Conservation (phyloP, 495 filamentous ascomycete genomes). For the Xylaria scruposa region DNA sequence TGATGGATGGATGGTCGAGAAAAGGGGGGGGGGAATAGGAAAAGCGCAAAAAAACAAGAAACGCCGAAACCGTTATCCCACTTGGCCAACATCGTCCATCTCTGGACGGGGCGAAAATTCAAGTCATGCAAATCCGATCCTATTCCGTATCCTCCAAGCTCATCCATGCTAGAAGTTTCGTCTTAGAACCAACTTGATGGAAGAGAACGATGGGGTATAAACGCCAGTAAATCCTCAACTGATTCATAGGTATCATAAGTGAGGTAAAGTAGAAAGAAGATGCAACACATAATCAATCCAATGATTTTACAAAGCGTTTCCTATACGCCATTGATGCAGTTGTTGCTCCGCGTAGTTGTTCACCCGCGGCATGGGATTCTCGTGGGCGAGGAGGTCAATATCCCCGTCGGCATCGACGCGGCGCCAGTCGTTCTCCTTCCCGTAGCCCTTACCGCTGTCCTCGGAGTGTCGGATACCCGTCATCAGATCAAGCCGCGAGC, state of each 20-base stretch:
- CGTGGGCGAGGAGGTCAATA: neutral
- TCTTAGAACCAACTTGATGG: neutral
- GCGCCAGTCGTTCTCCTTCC: slow-evolving; percentile 20
- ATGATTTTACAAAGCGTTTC: slow-evolving; percentile 20
- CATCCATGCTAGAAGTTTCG: neutral
- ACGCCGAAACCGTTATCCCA: neutral
- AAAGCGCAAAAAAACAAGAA: slow-evolving; percentile 3
- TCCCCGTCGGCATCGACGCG: slow-evolving; percentile 17
- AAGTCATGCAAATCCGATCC: neutral
- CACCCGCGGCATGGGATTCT: neutral
- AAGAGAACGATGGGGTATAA: neutral
- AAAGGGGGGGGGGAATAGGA: neutral
- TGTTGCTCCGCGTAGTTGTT: neutral
- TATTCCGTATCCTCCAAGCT: neutral
- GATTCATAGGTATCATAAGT: neutral
- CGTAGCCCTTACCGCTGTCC: neutral
- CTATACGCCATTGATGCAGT: slow-evolving; percentile 22
- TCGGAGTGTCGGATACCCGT: neutral
- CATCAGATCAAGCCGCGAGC: slow-evolving; percentile 14
- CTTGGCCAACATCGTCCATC: neutral
- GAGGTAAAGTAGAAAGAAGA: neutral
- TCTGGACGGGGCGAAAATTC: neutral
- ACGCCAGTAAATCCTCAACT: neutral
- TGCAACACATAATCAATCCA: neutral
- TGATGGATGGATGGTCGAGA: neutral